Evolutionary conservation across 2,329 filamentous ascomycete genomes (phyloP), one percentile per base, ranked within the genome.

Genomic region (Elsinoe fawcettii): DNA sequence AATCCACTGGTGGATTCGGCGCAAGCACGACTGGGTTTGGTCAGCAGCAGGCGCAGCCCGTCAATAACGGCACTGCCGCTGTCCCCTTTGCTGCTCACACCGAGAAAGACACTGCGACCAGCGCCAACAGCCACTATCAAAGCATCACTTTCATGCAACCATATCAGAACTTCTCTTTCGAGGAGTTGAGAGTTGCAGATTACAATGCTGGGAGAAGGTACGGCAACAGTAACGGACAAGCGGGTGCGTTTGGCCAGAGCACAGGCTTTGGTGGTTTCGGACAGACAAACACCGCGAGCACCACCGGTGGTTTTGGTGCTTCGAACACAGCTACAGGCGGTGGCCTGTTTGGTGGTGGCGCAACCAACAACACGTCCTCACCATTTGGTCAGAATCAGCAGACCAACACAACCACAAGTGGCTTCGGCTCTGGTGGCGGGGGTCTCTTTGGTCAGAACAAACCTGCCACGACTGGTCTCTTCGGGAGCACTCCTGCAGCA

Each of bases 121-220:
- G 73, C 57, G 74, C 86, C 66, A 79, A 75, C 54, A 76, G 87
- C 66, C 79, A 85, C 3, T 95, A 87, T 70, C 88, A 93, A 71
- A 92, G 84, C 64, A 83, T 95, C 58, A 75, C 86, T 20, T 90
- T 92, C 70, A 85, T 87, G 73, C 83, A 85, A 22, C 81, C 86
- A 1, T 95, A 92, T 75, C 85, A 85, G 70, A 95, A 93, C 69
- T 97, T 87, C 77, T 96, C 92, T 8, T 82, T 88, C n/a, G 93
- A 87, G 61, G 76, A 79, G 63, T 60, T 79, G 63, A 71, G 76
- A 61, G 58, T 95, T 60, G 89, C 84, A 46, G 93, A 99, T 71
- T 99, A 99, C 70, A 82, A 85, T 59, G 87, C 91, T 71, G 91
- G 91, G 53, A 84, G 91, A 59, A 86, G 86, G 56, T 89, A 82